These are phyloP conservation scores for Aspergillus sclerotiicarbonarius DNA, from an alignment of 495 filamentous ascomycete genomes.

Conservation along the genomic window DNA sequence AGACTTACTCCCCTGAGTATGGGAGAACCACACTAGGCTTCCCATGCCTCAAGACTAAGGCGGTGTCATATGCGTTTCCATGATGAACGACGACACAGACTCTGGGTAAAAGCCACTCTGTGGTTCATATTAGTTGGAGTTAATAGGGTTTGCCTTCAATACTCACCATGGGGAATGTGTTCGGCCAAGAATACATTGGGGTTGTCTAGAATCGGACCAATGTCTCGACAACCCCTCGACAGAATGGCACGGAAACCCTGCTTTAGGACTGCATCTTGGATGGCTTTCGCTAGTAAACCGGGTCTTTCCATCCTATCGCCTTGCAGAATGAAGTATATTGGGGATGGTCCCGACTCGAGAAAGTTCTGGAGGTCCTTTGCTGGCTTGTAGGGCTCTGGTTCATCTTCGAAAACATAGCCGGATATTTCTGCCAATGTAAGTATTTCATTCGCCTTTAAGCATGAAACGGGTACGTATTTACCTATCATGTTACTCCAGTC, in stretches of 20 bases:
- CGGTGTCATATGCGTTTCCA: not conserved
- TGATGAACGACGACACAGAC: not conserved
- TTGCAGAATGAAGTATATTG: not conserved
- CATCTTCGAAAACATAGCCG: conserved; percentile 5
- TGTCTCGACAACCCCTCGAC: not conserved
- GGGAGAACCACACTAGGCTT: not conserved
- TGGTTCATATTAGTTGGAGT: not conserved
- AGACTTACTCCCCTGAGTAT: not conserved
- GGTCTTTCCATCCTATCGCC: not conserved
- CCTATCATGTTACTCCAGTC: conserved; percentile 10
- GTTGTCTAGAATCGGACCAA: not conserved
- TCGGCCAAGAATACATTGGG: not conserved
- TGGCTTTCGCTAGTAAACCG: not conserved
- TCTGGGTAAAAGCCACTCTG: not conserved
- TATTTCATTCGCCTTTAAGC: not conserved
- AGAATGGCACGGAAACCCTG: not conserved
- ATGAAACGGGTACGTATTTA: not conserved
- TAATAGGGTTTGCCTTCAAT: not conserved
- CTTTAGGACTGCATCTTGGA: not conserved
- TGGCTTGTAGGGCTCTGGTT: not conserved
- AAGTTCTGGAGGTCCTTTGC: not conserved
- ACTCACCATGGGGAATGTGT: not conserved
- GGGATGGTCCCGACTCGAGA: not conserved
- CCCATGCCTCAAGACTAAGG: not conserved
- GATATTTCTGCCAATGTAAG: not conserved